phyloP scores from a whole-genome alignment of 108 stramenopile genomes.

The Aurantiochytrium sp. region DNA sequence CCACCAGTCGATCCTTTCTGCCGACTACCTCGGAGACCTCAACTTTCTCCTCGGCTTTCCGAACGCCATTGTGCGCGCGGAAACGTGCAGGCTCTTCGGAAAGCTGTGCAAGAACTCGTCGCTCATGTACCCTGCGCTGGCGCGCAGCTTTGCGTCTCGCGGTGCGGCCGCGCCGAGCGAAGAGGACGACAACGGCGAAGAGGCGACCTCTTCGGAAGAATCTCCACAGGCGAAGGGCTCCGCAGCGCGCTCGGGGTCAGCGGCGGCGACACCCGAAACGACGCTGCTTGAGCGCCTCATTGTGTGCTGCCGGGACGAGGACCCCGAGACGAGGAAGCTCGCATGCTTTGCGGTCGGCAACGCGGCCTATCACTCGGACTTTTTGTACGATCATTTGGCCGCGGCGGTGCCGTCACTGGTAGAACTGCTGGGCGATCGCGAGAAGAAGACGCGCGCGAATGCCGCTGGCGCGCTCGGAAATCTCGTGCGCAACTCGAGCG shows the following conservation, averaged over 20 bases:
- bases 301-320: conserved; percentile 31
- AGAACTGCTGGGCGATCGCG: conserved; percentile 35
- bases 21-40: neutral
- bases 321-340: conserved; percentile 51
- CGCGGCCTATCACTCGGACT: conserved; percentile 55
- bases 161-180: too few species aligned
- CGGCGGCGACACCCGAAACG: too few species aligned
- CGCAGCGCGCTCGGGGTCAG: too few species aligned
- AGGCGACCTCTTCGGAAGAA: too few species aligned
- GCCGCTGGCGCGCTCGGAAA: conserved; percentile 64
- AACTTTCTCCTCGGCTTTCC: conserved; percentile 34
- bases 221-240: too few species aligned
- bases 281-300: neutral
- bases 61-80: conserved; percentile 44
- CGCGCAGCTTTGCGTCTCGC: neutral
- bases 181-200: too few species aligned
- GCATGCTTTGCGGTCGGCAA: conserved; percentile 62
- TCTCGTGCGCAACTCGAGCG: conserved; percentile 49
- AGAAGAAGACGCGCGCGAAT: conserved; percentile 57
- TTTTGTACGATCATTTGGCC: conserved; percentile 44
- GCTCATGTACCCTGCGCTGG: conserved; percentile 40
- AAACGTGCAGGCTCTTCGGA: conserved; percentile 56
- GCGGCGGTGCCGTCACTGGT: conserved; percentile 38
- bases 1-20: neutral
- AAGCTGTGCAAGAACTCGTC: conserved; percentile 58